Evolutionary conservation across 306 rosid species (phyloP).

Genomic region (Inga laurina): DNA sequence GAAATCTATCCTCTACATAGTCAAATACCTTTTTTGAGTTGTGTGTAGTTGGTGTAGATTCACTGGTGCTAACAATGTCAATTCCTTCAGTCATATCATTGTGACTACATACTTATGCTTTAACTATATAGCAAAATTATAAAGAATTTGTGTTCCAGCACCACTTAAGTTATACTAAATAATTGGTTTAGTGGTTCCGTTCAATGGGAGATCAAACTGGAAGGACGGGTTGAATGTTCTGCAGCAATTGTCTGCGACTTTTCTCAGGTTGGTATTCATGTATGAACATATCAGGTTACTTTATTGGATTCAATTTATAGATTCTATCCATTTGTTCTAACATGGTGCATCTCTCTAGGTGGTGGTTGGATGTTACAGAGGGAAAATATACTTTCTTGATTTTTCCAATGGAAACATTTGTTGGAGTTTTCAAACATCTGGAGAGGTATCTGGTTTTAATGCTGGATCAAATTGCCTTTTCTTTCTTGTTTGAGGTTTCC

Average conservation of each 20-base stretch:
- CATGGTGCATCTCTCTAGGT: slow-evolving; percentile 51
- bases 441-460: slow-evolving; percentile 64
- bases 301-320: slow-evolving; percentile 10
- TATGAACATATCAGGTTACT: slow-evolving; percentile 12
- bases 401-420: slow-evolving; percentile 60
- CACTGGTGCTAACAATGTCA: slow-evolving; percentile 12
- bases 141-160: slow-evolving; percentile 18
- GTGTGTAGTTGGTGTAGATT: slow-evolving; percentile 9
- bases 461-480: slow-evolving; percentile 9
- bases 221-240: slow-evolving; percentile 88
- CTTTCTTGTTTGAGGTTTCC: slow-evolving; percentile 33
- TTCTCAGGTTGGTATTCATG: slow-evolving; percentile 65
- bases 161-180: slow-evolving; percentile 40
- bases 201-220: slow-evolving; percentile 82
- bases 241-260: slow-evolving; percentile 78
- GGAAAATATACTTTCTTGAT: slow-evolving; percentile 85
- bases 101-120: slow-evolving; percentile 11
- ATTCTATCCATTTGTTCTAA: slow-evolving; percentile 33
- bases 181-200: slow-evolving; percentile 80
- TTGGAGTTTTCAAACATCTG: slow-evolving; percentile 85
- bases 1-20: neutral
- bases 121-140: slow-evolving; percentile 7
- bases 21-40: too few species aligned
- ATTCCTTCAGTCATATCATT: neutral
- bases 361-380: slow-evolving; percentile 91